These are phyloP conservation scores for Daldinia sp. DNA, from an alignment of 2,329 filamentous ascomycete genomes.

Conservation along the genomic window DNA sequence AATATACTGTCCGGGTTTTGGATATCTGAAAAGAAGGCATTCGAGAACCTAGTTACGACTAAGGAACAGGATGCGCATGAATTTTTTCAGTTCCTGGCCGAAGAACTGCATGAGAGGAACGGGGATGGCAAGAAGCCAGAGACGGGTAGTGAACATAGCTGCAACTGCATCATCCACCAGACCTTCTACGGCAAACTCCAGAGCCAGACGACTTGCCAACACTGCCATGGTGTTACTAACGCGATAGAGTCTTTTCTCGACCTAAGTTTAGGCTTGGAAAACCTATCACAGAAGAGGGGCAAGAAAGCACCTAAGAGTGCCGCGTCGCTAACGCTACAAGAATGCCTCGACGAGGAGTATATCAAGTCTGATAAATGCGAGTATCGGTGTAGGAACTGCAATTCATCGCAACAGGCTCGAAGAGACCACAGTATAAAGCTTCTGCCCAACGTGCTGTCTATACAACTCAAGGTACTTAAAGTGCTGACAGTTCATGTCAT, in stretches of 20 bases:
- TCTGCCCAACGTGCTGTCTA: conserved; percentile 86
- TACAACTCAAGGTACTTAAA: conserved; percentile 97
- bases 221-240: conserved; percentile 82
- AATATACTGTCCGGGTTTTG: conserved; percentile 90
- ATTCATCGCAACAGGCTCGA: conserved; percentile 77
- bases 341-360: conserved; percentile 86
- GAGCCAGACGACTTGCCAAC: conserved; percentile 89
- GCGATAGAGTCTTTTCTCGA: conserved; percentile 91
- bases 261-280: conserved; percentile 86
- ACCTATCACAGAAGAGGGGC: conserved; percentile 70
- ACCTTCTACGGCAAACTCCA: conserved; percentile 93
- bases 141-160: conserved; percentile 68
- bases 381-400: conserved; percentile 86
- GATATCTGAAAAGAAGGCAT: conserved; percentile 79
- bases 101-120: conserved; percentile 87
- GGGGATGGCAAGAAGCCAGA: conserved; percentile 72
- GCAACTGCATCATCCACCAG: conserved; percentile 91
- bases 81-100: conserved; percentile 94
- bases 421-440: conserved; percentile 86
- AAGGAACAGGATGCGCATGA: conserved; percentile 97
- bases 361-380: conserved; percentile 87
- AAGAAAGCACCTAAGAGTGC: conserved; percentile 62
- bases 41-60: conserved; percentile 83
- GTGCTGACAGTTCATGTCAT: too few species aligned
- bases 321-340: conserved; percentile 65